Conservation (phyloP, 1,139 yeast genomes). For the Debaryomyces robertsiae region DNA sequence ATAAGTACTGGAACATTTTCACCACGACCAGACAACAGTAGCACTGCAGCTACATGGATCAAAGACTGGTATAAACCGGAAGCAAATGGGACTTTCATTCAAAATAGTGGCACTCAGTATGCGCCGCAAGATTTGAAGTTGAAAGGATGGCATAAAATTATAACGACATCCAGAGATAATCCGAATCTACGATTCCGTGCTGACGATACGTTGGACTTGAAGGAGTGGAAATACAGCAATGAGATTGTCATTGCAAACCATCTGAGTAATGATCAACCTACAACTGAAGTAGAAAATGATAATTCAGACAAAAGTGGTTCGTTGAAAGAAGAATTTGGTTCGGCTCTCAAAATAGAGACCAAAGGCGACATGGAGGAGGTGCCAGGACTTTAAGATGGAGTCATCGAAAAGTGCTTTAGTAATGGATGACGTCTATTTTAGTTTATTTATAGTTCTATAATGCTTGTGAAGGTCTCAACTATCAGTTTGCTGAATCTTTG, state of each 20-base stretch:
- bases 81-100: slow-evolving; percentile 9
- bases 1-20: slow-evolving; percentile 3
- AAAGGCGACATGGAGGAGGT: slow-evolving; percentile 23
- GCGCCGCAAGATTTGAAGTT: slow-evolving; percentile 24
- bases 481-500: slow-evolving; percentile 19
- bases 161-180: slow-evolving; percentile 21
- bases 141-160: slow-evolving; percentile 46
- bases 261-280: slow-evolving; percentile 6
- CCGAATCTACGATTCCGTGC: slow-evolving; percentile 18
- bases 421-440: background rate
- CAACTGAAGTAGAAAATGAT: slow-evolving; percentile 11
- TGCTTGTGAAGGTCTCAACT: slow-evolving; percentile 2
- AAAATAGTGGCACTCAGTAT: slow-evolving; percentile 1
- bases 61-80: slow-evolving; percentile 46
- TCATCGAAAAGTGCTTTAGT: too few species aligned
- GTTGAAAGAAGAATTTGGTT: slow-evolving; percentile 19
- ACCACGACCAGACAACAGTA: slow-evolving; percentile 25
- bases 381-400: too few species aligned
- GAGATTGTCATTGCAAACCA: slow-evolving; percentile 20
- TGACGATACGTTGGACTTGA: slow-evolving; percentile 34
- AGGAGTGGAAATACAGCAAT: slow-evolving; percentile 29
- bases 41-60: slow-evolving; percentile 42
- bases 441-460: slow-evolving; percentile 1
- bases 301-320: background rate
- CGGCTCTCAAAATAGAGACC: slow-evolving; percentile 23